Base-by-base conservation (phyloP, 148 eudicot species). In the Dianthus caryophyllus region DNA sequence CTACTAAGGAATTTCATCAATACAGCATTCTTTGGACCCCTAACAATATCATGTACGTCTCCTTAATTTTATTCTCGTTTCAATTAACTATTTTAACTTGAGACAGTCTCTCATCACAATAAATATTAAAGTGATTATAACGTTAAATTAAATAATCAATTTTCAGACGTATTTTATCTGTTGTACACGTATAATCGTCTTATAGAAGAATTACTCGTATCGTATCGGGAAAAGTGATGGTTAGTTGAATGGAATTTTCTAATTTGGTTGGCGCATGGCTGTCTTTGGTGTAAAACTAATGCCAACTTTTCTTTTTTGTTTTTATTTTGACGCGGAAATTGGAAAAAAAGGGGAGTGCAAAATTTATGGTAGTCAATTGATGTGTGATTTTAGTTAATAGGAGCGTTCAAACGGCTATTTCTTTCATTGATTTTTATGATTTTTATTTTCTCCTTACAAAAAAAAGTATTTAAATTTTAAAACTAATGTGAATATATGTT, bases 21-120 rank as follows among this genome's bases (percentile, higher is more conserved):
- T 88, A 88, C 69, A 84, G 85, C 79, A 84, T 88, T 73, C 88
- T 88, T 38, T 88, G 95, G 95, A 88, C 87, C 33, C 83, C 79
- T 71, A 75, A 70, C 22, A 67, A 64, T 47, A 84, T 85, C 73
- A 82, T 84, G 95, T 85, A 79, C 50, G 95, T 74, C 17, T 7
- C 12, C 60, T 66, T 38, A 2, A 2, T 27, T 61, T 44, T 20
- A 2, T 11, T 1, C 21, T 33, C 38, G 3, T 33, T 7, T 33
- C 38, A 33, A 33, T 33, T 2, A n/a, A n/a, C n/a, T 33, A 33
- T 2, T 33, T 33, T 33, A 2, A 33, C 38, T 33, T 33, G n/a
- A n/a, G n/a, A n/a, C n/a, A n/a, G n/a, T n/a, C n/a, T 46, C 18
- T 30, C 13, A 1, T 64, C 2, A n/a, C 12, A 25, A 6, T 29